Evolutionary conservation across 192 early-diverging fungal genomes (phyloP).

Genomic region (Rhizophagus sp.): DNA sequence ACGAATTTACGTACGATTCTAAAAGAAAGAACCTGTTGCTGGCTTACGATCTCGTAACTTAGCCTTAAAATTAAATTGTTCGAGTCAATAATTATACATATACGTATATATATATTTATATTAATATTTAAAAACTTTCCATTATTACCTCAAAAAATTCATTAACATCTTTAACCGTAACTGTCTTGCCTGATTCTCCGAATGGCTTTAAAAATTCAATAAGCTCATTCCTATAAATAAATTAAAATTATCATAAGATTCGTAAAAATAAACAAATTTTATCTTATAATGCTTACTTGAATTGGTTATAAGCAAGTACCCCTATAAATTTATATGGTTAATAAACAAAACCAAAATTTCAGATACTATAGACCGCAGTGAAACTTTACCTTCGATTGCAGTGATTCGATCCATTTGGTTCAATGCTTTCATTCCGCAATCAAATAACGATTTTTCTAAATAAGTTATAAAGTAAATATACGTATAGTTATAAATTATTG

Average conservation of each 20-base stretch:
- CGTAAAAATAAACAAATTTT: neutral
- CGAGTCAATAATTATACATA: neutral
- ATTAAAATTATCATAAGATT: neutral
- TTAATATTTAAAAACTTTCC: neutral
- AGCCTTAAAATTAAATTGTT: neutral
- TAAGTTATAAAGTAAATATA: constrained; percentile 9
- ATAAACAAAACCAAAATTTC: neutral
- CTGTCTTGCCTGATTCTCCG: constrained; percentile 70
- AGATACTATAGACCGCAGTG: neutral
- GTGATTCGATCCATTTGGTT: constrained; percentile 68
- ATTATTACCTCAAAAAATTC: constrained; percentile 66
- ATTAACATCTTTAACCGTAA: constrained; percentile 73
- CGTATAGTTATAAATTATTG: neutral
- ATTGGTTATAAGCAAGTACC: neutral
- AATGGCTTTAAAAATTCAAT: constrained; percentile 71
- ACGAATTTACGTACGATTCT: neutral
- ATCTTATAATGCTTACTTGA: neutral
- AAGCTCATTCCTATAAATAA: constrained; percentile 47
- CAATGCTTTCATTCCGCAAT: constrained; percentile 75
- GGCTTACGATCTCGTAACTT: neutral
- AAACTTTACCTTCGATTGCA: constrained; percentile 64
- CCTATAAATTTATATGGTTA: neutral
- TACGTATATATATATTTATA: no score
- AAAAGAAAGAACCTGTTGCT: neutral
- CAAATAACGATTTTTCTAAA: constrained; percentile 67